Evolutionary conservation across 2,329 filamentous ascomycete genomes (phyloP).

Genomic region (Drechslerella stenobrocha): DNA sequence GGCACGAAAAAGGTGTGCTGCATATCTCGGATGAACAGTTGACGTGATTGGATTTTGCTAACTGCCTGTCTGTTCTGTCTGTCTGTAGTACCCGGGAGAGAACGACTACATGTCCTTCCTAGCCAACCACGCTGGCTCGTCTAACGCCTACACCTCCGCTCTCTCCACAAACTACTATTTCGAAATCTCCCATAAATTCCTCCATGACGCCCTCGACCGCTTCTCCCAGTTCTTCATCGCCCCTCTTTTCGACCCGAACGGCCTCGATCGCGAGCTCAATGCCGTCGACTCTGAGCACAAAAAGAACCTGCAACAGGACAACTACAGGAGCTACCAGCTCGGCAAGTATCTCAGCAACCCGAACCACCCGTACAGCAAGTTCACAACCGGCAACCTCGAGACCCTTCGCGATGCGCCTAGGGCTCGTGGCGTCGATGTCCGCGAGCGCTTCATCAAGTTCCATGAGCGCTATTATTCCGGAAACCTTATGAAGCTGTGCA

Average conservation of each 20-base stretch:
- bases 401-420: conserved; percentile 82
- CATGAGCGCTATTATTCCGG: conserved; percentile 87
- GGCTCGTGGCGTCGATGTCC: conserved; percentile 76
- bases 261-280: conserved; percentile 80
- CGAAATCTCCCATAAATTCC: conserved; percentile 79
- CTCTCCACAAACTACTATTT: conserved; percentile 99
- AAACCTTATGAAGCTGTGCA: conserved; percentile 88
- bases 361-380: conserved; percentile 84
- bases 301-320: conserved; percentile 91
- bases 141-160: conserved; percentile 90
- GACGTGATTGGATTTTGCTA: too few species aligned
- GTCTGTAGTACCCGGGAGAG: conserved; percentile 75
- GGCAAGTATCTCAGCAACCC: conserved; percentile 87
- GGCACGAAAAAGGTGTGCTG: conserved; percentile 79
- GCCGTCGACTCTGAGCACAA: conserved; percentile 97
- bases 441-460: conserved; percentile 90
- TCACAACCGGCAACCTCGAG: conserved; percentile 85
- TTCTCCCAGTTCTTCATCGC: conserved; percentile 94
- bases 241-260: conserved; percentile 81
- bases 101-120: conserved; percentile 96
- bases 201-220: conserved; percentile 82
- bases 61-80: neutral
- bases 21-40: too few species aligned
- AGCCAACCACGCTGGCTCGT: conserved; percentile 82
- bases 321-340: conserved; percentile 83